Evolutionary conservation across 2,329 filamentous ascomycete species (phyloP), one percentile per base, ranked within the genome.

Genomic region (Hypocrella siamensis): DNA sequence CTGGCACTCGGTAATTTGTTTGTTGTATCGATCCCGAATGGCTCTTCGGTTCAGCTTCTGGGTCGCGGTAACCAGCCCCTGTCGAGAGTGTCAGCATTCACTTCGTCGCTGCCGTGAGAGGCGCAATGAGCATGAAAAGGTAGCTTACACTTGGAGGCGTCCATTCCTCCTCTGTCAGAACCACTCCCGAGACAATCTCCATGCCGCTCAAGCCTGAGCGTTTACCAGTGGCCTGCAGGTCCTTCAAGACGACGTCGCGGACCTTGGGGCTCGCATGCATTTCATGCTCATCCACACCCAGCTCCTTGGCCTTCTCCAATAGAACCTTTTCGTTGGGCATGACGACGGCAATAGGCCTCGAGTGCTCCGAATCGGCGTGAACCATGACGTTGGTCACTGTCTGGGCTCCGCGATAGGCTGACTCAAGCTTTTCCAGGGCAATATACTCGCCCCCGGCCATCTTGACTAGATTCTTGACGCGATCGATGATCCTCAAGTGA

Each of bases 381-480:
- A 93, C 69, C 64, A 90, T 90, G 50, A 94, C 75, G 58, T 93
- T 93, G 37, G 71, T 70, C 15, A 93, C 83, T 8, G 79, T 70
- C n/a, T 73, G 67, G 8, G 70, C 72, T 28, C 82, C 76, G 39
- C 86, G 78, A 61, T 94, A 96, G 33, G 93, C 67, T 3, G 86
- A 80, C 60, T 96, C 88, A 37, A 96, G 75, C 64, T 86, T 94
- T 63, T 96, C 88, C 4, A 98, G 70, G 16, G 88, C 90, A 53
- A 96, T 92, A 57, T 96, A 96, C 65, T 96, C 88, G 44, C 88
- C 88, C 38, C 86, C 85, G 41, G 83, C 71, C 40, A 90, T 86
- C 75, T 96, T 96, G 56, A 96, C 82, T 34, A 96, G 65, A 59
- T 96, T 96, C 76, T 96, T 96, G 73, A 93, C 86, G 44, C 88